Evolutionary conservation across 345 rosid species (phyloP).

Genomic region (Heritiera fomes): DNA sequence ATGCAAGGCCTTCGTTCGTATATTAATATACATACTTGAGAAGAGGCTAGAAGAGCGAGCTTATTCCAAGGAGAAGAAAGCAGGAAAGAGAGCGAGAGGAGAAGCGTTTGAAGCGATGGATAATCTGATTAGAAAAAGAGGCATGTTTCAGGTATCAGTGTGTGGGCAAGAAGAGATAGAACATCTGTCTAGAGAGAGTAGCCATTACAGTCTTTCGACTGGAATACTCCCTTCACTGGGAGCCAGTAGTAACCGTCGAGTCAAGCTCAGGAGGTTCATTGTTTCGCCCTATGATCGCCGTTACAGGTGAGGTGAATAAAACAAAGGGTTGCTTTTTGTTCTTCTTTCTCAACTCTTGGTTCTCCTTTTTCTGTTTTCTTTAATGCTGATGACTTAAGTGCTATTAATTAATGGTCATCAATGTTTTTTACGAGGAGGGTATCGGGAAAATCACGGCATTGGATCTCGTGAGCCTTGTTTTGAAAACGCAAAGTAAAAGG

Average conservation of each 20-base stretch:
- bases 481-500: not conserved
- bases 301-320: slow-evolving; percentile 73
- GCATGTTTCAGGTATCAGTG: slow-evolving; percentile 35
- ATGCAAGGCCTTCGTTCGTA: too few relatives aligned
- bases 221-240: slow-evolving; percentile 91
- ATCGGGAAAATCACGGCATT: slow-evolving; percentile 25
- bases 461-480: slow-evolving; percentile 24
- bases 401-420: not conserved
- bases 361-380: not conserved
- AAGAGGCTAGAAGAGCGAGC: too few relatives aligned
- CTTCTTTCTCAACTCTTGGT: not conserved
- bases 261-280: slow-evolving; percentile 59
- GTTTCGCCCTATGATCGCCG: slow-evolving; percentile 82
- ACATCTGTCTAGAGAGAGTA: slow-evolving; percentile 75
- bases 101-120: too few relatives aligned
- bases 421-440: not conserved
- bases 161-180: slow-evolving; percentile 71
- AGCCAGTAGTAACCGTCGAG: slow-evolving; percentile 75
- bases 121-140: not conserved
- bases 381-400: not conserved
- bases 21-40: too few relatives aligned
- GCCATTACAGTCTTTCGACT: slow-evolving; percentile 83
- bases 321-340: not conserved
- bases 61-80: too few relatives aligned
- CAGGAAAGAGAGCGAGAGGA: too few relatives aligned